Evolutionary conservation across 352 stramenopile genomes (phyloP).

Genomic region (Phytophthora citricola): DNA sequence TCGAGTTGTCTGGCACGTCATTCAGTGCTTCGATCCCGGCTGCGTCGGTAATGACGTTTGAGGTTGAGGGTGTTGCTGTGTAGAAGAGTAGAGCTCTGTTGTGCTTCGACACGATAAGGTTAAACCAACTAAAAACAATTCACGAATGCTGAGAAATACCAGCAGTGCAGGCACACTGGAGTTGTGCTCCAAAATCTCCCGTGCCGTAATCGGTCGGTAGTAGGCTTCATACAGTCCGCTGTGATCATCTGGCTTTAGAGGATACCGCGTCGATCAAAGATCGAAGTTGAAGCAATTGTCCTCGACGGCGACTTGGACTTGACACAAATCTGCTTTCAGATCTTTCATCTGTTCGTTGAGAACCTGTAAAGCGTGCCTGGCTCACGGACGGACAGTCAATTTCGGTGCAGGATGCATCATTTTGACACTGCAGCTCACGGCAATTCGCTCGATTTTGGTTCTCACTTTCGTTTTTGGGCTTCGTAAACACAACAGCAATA

Average conservation of each 20-base stretch:
- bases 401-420: background rate
- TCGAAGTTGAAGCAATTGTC: background rate
- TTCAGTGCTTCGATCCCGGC: conserved; percentile 43
- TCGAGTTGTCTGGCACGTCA: conserved; percentile 38
- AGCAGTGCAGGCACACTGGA: background rate
- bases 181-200: conserved; percentile 1
- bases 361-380: conserved; percentile 1
- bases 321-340: background rate
- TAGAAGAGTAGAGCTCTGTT: conserved; percentile 5
- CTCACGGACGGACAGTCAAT: conserved; percentile 5
- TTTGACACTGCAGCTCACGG: background rate
- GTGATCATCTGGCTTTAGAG: conserved; percentile 5
- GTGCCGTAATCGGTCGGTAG: background rate
- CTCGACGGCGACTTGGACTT: background rate
- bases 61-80: conserved; percentile 33
- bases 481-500: background rate
- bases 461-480: conserved; percentile 4
- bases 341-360: conserved; percentile 6
- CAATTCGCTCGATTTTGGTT: background rate
- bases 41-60: conserved; percentile 55
- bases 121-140: too few relatives aligned
- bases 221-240: too few relatives aligned
- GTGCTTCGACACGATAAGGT: background rate
- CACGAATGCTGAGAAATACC: background rate
- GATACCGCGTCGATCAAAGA: background rate